A percentile compares a stretch with the other conserved stretches of the same genome.
Conservation (phyloP, 208 protist genomes). For the Crithidia expoeki region DNA sequence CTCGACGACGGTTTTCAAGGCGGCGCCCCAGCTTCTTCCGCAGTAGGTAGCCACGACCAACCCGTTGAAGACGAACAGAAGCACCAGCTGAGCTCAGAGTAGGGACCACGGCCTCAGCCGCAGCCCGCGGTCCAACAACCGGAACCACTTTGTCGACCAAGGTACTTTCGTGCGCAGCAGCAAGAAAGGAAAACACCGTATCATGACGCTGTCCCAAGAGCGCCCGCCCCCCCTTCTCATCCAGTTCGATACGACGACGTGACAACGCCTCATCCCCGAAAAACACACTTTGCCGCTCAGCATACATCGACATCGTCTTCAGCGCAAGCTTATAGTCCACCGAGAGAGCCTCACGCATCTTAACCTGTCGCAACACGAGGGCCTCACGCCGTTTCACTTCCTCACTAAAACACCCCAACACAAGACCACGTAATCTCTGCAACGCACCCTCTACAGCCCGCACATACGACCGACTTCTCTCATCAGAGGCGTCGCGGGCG, state of each 20-base stretch:
- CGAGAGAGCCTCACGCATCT: not conserved
- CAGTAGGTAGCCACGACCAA: constrained; percentile 26
- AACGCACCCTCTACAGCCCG: not conserved
- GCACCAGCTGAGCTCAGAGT: not conserved
- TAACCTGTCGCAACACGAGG: not conserved
- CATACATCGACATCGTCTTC: constrained; percentile 2
- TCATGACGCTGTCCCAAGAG: not conserved
- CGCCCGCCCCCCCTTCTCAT: constrained; percentile 3
- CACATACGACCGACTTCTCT: not conserved
- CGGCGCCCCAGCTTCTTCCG: constrained; percentile 22
- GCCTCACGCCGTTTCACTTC: not conserved
- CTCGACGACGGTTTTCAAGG: constrained; percentile 28
- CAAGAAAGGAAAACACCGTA: not conserved
- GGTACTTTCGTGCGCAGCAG: not conserved
- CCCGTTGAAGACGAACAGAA: constrained; percentile 17
- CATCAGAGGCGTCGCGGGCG: not conserved
- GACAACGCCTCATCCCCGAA: not conserved
- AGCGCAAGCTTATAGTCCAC: not conserved
- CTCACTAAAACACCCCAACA: not conserved
- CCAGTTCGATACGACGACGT: not conserved
- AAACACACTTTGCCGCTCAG: not conserved
- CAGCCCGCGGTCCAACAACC: too few relatives aligned
- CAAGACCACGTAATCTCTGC: not conserved
- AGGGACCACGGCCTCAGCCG: too few relatives aligned
- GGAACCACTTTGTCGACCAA: not conserved